phyloP scores from a whole-genome alignment of 768 basidiomycete genomes.

The Tulasnella sp. region DNA sequence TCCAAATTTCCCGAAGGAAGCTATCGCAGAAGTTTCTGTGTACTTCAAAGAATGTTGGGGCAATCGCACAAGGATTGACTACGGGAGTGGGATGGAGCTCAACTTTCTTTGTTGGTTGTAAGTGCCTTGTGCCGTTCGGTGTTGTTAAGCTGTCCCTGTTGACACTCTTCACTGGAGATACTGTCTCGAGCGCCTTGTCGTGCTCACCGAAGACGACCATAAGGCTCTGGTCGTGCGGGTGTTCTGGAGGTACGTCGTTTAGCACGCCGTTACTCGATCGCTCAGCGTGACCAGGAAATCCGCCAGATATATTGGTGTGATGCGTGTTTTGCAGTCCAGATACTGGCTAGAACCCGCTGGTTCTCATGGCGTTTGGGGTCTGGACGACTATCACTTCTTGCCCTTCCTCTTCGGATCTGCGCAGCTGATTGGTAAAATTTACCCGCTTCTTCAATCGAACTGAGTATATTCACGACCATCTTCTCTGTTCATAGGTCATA shows the following conservation, averaged over 20 bases:
- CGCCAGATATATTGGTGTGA: constrained; percentile 64
- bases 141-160: neutral
- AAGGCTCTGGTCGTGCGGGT: constrained; percentile 72
- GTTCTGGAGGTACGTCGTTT: constrained; percentile 69
- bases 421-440: constrained; percentile 58
- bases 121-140: constrained; percentile 37
- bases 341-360: constrained; percentile 99
- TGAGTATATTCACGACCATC: neutral
- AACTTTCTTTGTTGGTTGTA: constrained; percentile 97
- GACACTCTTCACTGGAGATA: constrained; percentile 48
- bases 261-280: neutral
- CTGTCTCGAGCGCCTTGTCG: constrained; percentile 69
- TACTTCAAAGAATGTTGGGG: constrained; percentile 93
- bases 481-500: constrained; percentile 58
- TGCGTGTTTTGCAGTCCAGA: constrained; percentile 82
- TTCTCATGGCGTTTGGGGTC: constrained; percentile 98
- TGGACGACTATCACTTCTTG: constrained; percentile 95
- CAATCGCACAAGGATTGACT: constrained; percentile 86
- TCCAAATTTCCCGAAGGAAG: constrained; percentile 54
- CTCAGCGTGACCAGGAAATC: neutral
- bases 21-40: constrained; percentile 63
- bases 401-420: constrained; percentile 86
- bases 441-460: neutral
- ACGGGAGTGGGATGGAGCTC: constrained; percentile 99
- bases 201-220: constrained; percentile 62